These are phyloP conservation scores for Pestalotiopsis sp. DNA, from an alignment of 2,329 filamentous ascomycete genomes.

Conservation along the genomic window DNA sequence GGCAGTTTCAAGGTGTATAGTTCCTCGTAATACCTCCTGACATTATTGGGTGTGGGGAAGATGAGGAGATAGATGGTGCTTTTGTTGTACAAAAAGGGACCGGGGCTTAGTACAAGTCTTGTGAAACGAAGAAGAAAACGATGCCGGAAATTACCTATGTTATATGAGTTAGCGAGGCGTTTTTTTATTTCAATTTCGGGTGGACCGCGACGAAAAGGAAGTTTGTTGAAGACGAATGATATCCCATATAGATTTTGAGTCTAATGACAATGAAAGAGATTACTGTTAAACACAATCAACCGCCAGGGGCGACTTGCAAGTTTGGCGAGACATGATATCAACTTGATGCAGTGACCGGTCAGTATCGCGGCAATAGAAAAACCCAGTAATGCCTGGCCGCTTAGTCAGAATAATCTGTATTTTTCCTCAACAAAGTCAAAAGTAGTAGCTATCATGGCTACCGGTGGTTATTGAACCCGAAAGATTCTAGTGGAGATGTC, in stretches of 20 bases:
- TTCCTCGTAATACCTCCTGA: conserved; percentile 24
- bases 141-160: not conserved
- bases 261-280: not conserved
- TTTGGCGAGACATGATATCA: too few species aligned
- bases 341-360: too few species aligned
- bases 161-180: conserved; percentile 1
- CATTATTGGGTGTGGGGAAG: too few species aligned
- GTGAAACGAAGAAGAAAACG: not conserved
- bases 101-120: not conserved
- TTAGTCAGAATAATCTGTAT: too few species aligned
- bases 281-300: too few species aligned
- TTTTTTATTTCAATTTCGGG: not conserved
- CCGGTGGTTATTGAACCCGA: not conserved
- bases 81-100: not conserved
- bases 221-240: not conserved
- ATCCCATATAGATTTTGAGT: not conserved
- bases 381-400: too few species aligned
- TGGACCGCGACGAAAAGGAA: not conserved
- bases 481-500: conserved; percentile 26
- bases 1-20: conserved; percentile 61
- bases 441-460: not conserved
- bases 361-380: too few species aligned
- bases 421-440: not conserved
- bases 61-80: too few species aligned
- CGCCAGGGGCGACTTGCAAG: too few species aligned